phyloP scores from a whole-genome alignment of 1,284 basidiomycete genomes.

The Hypsizygus ulmarius region DNA sequence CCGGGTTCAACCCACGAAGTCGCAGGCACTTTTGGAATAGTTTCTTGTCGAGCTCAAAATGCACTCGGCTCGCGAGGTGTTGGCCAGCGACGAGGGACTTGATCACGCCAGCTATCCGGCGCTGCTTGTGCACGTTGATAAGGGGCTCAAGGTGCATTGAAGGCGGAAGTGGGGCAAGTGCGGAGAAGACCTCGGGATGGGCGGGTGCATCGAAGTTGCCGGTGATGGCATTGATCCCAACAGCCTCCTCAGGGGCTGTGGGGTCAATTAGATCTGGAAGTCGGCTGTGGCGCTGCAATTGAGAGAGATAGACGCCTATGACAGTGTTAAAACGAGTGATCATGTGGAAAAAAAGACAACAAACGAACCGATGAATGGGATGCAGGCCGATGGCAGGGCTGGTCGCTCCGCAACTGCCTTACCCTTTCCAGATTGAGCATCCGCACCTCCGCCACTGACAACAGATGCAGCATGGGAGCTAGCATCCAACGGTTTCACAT shows the following conservation, averaged over 20 bases:
- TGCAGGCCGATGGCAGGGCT: constrained; percentile 48
- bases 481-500: constrained; percentile 56
- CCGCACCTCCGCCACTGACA: constrained; percentile 42
- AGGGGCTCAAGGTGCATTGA: constrained; percentile 81
- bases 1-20: constrained; percentile 59
- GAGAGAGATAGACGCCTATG: constrained; percentile 75
- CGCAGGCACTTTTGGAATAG: constrained; percentile 74
- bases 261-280: constrained; percentile 84
- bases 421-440: constrained; percentile 35
- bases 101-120: constrained; percentile 73
- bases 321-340: constrained; percentile 1
- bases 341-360: not conserved
- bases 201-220: constrained; percentile 64
- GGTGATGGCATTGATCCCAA: constrained; percentile 60
- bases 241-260: constrained; percentile 66
- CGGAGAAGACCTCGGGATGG: constrained; percentile 73
- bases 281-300: constrained; percentile 61
- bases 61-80: constrained; percentile 70
- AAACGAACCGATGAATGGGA: constrained; percentile 74
- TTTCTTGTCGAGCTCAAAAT: constrained; percentile 69
- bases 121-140: constrained; percentile 87
- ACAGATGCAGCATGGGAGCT: constrained; percentile 49
- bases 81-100: constrained; percentile 78
- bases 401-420: constrained; percentile 48
- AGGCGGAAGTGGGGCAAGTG: constrained; percentile 65